A percentile compares a stretch with the other conserved stretches of the same genome.
These are phyloP conservation scores for Lactifluus subvellereus DNA, from an alignment of 768 basidiomycete species.

Conservation along the genomic window DNA sequence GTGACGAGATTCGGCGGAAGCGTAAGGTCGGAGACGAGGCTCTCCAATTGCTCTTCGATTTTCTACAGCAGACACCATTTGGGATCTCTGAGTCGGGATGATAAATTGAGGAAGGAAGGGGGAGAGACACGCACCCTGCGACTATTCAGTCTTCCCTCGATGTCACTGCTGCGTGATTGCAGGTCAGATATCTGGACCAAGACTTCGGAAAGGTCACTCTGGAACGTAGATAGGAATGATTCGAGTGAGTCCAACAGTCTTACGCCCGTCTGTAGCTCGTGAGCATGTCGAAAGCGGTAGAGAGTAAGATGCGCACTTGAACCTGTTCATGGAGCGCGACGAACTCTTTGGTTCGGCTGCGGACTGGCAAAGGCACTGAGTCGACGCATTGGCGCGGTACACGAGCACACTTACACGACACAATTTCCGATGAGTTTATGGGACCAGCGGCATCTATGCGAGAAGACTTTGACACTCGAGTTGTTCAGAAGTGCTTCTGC, in stretches of 20 bases:
- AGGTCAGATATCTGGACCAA: constrained; percentile 96
- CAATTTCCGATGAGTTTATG: neutral
- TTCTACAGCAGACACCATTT: constrained; percentile 42
- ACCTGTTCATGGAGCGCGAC: constrained; percentile 90
- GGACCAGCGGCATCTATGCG: neutral
- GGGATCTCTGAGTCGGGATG: neutral
- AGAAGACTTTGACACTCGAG: neutral
- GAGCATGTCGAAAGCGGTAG: neutral
- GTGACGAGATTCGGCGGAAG: constrained; percentile 76
- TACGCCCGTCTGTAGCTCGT: constrained; percentile 64
- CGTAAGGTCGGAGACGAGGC: constrained; percentile 71
- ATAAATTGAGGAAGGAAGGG: neutral
- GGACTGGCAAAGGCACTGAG: constrained; percentile 28
- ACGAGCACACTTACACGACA: constrained; percentile 8
- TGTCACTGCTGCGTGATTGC: constrained; percentile 84
- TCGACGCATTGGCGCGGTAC: neutral
- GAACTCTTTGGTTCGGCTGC: constrained; percentile 54
- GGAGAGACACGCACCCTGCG: constrained; percentile 57
- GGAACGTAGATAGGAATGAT: constrained; percentile 90
- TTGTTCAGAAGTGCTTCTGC: neutral
- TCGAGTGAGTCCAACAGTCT: constrained; percentile 82
- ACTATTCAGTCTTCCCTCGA: constrained; percentile 80
- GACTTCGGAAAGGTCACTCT: constrained; percentile 87
- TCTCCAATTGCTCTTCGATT: constrained; percentile 83
- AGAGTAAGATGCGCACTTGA: constrained; percentile 43